Evolutionary conservation across 1,284 basidiomycete genomes (phyloP).

Genomic region (Papiliotrema laurentii): DNA sequence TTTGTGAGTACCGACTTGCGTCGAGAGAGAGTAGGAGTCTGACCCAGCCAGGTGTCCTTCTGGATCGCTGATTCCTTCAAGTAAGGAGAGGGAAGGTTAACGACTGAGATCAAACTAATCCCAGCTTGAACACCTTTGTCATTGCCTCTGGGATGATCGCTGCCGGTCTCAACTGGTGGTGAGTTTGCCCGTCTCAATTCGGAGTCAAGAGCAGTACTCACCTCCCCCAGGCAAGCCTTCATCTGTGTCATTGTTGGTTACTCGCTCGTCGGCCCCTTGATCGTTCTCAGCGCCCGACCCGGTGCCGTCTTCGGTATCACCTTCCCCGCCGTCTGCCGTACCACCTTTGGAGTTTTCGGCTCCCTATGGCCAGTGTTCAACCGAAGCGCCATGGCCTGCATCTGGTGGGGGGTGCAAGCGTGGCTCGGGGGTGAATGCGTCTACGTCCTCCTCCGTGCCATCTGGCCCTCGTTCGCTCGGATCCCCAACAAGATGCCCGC

Average conservation of each 20-base stretch:
- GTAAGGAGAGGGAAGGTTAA: neutral
- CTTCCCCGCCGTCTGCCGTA: conserved; percentile 72
- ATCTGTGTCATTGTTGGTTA: conserved; percentile 69
- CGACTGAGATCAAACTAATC: neutral
- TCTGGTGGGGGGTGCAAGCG: conserved; percentile 76
- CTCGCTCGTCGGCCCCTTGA: conserved; percentile 64
- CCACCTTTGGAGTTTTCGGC: conserved; percentile 64
- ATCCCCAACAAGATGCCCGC: conserved; percentile 67
- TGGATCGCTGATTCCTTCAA: conserved; percentile 79
- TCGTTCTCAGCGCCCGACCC: conserved; percentile 73
- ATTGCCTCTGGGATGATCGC: conserved; percentile 63
- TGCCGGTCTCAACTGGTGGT: conserved; percentile 71
- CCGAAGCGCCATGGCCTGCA: conserved; percentile 52
- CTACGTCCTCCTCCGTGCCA: conserved; percentile 64
- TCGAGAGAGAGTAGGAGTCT: no score
- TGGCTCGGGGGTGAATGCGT: conserved; percentile 67
- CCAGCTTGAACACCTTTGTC: conserved; percentile 65
- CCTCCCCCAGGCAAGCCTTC: conserved; percentile 50
- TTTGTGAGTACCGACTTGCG: conserved; percentile 23
- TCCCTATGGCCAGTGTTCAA: conserved; percentile 78
- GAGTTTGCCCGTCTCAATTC: no score
- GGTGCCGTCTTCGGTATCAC: conserved; percentile 68
- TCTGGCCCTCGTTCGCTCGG: conserved; percentile 66
- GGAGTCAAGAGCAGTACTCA: neutral
- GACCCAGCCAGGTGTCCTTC: conserved; percentile 50